Base-by-base conservation (phyloP, 352 stramenopile species). In the Discostella stelligera region DNA sequence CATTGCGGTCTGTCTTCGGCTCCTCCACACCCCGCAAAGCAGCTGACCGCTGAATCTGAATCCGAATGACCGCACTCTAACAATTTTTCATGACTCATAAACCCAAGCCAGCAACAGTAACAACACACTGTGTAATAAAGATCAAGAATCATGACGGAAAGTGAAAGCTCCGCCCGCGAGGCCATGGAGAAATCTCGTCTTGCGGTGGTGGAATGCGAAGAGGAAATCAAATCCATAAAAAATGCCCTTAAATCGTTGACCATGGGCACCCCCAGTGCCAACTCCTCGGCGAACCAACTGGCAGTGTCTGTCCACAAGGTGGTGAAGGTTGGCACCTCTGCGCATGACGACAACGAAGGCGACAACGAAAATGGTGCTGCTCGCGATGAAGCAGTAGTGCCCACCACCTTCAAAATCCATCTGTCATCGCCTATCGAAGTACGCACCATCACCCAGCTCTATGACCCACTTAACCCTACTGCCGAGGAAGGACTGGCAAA, bases 161-260 rank as follows among this genome's bases (percentile, higher is more conserved):
- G 23, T n/a, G 37, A 44, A 44, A 44, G 37, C 37, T 44, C 37
- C 7, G 37, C 83, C 10, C 81, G 80, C 21, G 75, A 83, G 21
- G 52, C 80, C 9, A 80, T 86, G 60, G 77, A 79, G 61, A 54
- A 32, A 59, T 79, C 65, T 27, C 60, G 75, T 9, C 6, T 44
- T 13, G 61, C 74, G 14, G 75, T 83, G 9, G 79, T 83, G 54
- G 73, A 88, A 75, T 90, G 80, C 61, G 86, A 91, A 62, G 74
- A 84, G 39, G 86, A 91, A 80, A 91, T 91, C 41, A 75, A 88
- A 59, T 78, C 62, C 14, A 87, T 91, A 50, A 90, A 89, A 65
- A 66, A 59, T n/a, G 56, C 70, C 11, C 50, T 91, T 67, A 68
- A 59, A 63, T 59, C 60, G 76, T 37, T 84, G 25, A 50, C 49